Evolutionary conservation across 495 filamentous ascomycete genomes (phyloP).

Genomic region (Penicillium canariense): DNA sequence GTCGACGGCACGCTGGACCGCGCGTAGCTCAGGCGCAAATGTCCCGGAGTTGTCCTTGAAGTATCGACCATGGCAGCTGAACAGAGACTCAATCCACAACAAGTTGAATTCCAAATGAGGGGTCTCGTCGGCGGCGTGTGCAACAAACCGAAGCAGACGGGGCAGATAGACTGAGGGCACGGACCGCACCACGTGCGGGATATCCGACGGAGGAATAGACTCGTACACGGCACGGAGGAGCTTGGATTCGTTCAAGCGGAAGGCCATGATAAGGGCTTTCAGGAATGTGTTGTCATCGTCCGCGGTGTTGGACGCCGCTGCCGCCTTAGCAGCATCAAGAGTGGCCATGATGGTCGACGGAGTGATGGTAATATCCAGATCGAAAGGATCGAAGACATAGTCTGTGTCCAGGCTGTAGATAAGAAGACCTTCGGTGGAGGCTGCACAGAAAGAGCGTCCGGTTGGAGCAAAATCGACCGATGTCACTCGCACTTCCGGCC

Average conservation of each 20-base stretch:
- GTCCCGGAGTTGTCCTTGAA: conserved; percentile 73
- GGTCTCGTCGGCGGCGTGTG: conserved; percentile 78
- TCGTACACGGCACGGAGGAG: conserved; percentile 84
- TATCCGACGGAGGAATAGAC: conserved; percentile 70
- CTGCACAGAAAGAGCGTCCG: conserved; percentile 88
- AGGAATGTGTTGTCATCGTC: conserved; percentile 70
- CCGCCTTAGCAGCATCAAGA: conserved; percentile 50
- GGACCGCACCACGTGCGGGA: conserved; percentile 72
- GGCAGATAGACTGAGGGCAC: conserved; percentile 85
- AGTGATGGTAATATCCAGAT: conserved; percentile 90
- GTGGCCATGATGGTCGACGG: conserved; percentile 74
- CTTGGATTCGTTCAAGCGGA: conserved; percentile 79
- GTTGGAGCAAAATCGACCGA: conserved; percentile 84
- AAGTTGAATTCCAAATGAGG: conserved; percentile 94
- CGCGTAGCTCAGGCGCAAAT: conserved; percentile 76
- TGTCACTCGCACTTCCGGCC: conserved; percentile 82
- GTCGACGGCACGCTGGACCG: conserved; percentile 70
- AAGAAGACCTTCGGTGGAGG: conserved; percentile 88
- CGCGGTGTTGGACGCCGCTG: conserved; percentile 26
- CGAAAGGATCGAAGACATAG: conserved; percentile 86
- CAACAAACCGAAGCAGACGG: conserved; percentile 79
- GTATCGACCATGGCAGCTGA: conserved; percentile 78
- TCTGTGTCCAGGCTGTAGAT: conserved; percentile 84
- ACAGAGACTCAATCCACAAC: conserved; percentile 83
- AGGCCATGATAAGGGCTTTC: conserved; percentile 93